Evolutionary conservation across 2,329 filamentous ascomycete species (phyloP).

Genomic region (Metarhizium guizhouense): DNA sequence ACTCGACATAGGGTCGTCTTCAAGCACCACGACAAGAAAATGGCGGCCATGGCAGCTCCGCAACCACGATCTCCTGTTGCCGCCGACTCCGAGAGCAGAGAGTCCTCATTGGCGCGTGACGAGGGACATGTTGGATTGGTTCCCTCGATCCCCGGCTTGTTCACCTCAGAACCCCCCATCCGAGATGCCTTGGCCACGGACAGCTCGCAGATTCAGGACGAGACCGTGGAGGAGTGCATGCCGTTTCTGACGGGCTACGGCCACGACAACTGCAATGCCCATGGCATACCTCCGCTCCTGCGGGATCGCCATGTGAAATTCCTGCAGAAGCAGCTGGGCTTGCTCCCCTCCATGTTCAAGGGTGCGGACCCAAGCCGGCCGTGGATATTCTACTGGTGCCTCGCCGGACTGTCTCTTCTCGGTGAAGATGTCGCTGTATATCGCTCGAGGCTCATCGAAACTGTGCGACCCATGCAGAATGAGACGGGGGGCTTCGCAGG

Average conservation of each 20-base stretch:
- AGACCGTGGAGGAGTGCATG: conserved; percentile 59
- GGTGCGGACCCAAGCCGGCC: conserved; percentile 78
- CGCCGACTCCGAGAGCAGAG: not conserved
- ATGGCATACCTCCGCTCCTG: conserved; percentile 68
- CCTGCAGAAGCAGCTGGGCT: conserved; percentile 46
- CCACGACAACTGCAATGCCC: conserved; percentile 50
- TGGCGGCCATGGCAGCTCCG: conserved; percentile 3
- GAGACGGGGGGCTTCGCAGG: conserved; percentile 79
- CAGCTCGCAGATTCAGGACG: conserved; percentile 59
- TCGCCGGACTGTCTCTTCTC: conserved; percentile 66
- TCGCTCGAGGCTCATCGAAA: conserved; percentile 61
- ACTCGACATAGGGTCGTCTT: conserved; percentile 7
- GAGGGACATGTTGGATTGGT: conserved; percentile 3
- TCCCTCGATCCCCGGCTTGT: conserved; percentile 42
- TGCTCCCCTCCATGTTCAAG: conserved; percentile 61
- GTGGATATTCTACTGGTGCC: conserved; percentile 91
- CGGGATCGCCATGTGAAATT: conserved; percentile 54
- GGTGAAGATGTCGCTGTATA: conserved; percentile 65
- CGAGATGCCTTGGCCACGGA: conserved; percentile 57
- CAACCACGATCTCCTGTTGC: not conserved
- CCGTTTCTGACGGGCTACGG: conserved; percentile 54
- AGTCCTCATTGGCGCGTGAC: not conserved
- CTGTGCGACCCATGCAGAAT: conserved; percentile 77
- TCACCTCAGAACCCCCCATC: conserved; percentile 51
- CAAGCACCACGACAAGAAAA: conserved; percentile 5